These are phyloP conservation scores for Zizania palustris DNA, from an alignment of 202 grass and related monocot genomes.

Conservation along the genomic window DNA sequence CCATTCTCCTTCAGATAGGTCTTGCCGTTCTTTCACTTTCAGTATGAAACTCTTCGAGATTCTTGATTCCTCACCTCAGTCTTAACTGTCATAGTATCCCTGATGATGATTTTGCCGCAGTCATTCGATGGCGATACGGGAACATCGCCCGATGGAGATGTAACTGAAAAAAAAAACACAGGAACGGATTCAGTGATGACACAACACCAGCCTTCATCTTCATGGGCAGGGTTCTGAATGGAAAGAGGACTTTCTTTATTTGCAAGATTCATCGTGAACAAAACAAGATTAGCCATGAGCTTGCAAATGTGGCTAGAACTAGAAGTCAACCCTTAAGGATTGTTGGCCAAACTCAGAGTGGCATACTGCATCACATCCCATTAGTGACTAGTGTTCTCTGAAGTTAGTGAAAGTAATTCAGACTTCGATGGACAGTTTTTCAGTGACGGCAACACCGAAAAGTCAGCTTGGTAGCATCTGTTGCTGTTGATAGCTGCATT, in stretches of 20 bases:
- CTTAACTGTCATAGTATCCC: not conserved
- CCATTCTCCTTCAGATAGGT: no score
- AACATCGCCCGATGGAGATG: not conserved
- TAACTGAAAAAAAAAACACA: no score
- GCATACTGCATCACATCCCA: no score
- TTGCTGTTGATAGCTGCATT: not conserved
- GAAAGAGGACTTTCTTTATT: no score
- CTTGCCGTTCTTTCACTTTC: conserved; percentile 8
- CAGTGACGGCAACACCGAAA: not conserved
- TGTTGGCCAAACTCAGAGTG: no score
- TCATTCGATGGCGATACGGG: not conserved
- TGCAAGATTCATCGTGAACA: no score
- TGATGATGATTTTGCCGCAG: not conserved
- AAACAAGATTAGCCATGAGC: no score
- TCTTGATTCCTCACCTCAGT: not conserved
- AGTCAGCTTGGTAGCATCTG: not conserved
- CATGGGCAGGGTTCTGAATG: no score
- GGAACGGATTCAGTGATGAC: no score
- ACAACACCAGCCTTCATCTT: no score
- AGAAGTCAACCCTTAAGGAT: no score
- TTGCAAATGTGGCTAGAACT: no score
- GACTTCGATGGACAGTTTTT: conserved; percentile 3
- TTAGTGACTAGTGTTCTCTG: not conserved
- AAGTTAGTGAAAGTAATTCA: not conserved
- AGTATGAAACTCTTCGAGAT: conserved; percentile 14